These are phyloP conservation scores for Syncephalastrum contaminatum DNA, from an alignment of 371 early-diverging fungal species.

Conservation along the genomic window DNA sequence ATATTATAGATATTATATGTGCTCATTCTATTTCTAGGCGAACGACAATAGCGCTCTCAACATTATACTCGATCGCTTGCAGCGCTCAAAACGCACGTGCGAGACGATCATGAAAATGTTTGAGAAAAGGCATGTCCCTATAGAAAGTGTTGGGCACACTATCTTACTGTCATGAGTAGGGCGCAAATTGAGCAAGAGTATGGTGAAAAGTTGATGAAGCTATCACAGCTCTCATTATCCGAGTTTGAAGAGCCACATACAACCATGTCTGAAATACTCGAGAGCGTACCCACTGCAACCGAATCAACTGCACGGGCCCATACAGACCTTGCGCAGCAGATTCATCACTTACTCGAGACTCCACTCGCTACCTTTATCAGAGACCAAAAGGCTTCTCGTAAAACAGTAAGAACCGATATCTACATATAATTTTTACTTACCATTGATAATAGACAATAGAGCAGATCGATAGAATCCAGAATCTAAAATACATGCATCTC, in stretches of 20 bases:
- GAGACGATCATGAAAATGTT: conserved; percentile 6
- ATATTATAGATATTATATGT: too few relatives aligned
- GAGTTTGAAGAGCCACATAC: conserved; percentile 19
- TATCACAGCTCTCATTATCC: conserved; percentile 19
- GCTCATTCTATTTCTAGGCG: background rate
- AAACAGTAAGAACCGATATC: conserved; percentile 13
- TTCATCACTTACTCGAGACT: conserved; percentile 21
- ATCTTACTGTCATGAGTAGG: conserved; percentile 4
- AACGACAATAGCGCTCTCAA: conserved; percentile 1
- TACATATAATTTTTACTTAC: background rate
- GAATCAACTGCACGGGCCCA: conserved; percentile 30
- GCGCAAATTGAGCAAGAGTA: conserved; percentile 29
- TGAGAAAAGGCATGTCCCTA: conserved; percentile 2
- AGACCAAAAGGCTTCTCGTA: conserved; percentile 21
- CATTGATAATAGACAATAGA: conserved; percentile 11
- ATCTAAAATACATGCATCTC: conserved; percentile 15
- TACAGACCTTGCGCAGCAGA: conserved; percentile 30
- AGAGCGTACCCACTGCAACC: conserved; percentile 21
- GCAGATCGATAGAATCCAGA: conserved; percentile 14
- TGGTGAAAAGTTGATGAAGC: conserved; percentile 21
- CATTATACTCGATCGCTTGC: conserved; percentile 3
- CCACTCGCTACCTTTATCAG: conserved; percentile 22
- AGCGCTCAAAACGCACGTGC: conserved; percentile 4
- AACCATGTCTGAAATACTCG: conserved; percentile 21
- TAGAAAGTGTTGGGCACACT: background rate